phyloP scores from a whole-genome alignment of 1,139 yeast genomes.

The Sugiyamaella pinicola region DNA sequence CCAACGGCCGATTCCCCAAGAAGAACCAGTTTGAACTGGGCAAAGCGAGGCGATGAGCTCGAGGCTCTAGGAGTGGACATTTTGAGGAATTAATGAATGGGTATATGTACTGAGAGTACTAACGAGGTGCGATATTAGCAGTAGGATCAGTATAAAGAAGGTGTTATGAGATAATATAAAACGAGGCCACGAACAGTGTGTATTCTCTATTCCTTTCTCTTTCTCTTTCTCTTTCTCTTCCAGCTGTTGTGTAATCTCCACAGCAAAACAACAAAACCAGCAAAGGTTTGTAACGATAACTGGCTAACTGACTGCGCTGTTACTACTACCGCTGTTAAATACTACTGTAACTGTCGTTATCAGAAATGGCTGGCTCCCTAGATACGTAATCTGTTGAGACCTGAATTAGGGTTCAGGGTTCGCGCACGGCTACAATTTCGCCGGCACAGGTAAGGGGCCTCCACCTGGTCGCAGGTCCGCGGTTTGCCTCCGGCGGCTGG shows the following conservation, averaged over 20 bases:
- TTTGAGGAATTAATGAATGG: neutral
- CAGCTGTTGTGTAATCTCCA: neutral
- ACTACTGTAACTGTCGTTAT: conserved; percentile 1
- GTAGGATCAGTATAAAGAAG: neutral
- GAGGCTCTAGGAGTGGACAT: conserved; percentile 41
- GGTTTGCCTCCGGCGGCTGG: conserved; percentile 4
- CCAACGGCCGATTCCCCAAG: conserved; percentile 98
- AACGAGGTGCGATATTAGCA: no score
- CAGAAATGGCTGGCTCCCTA: conserved; percentile 10
- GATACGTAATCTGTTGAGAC: conserved; percentile 12
- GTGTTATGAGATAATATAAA: no score
- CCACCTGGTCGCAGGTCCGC: neutral
- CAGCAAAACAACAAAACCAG: neutral
- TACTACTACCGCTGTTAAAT: neutral
- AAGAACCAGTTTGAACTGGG: conserved; percentile 81
- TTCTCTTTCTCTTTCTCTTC: neutral
- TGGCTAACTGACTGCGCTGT: neutral
- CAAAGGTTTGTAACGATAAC: neutral
- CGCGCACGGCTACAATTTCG: neutral
- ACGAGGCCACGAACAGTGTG: no score
- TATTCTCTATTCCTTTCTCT: neutral
- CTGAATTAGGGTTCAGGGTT: conserved; percentile 9
- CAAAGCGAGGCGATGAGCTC: conserved; percentile 47
- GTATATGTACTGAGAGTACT: neutral
- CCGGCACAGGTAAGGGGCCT: neutral